Evolutionary conservation across 1,284 basidiomycete species (phyloP), one percentile per base, ranked within the genome.

Genomic region (Trametes sp.): DNA sequence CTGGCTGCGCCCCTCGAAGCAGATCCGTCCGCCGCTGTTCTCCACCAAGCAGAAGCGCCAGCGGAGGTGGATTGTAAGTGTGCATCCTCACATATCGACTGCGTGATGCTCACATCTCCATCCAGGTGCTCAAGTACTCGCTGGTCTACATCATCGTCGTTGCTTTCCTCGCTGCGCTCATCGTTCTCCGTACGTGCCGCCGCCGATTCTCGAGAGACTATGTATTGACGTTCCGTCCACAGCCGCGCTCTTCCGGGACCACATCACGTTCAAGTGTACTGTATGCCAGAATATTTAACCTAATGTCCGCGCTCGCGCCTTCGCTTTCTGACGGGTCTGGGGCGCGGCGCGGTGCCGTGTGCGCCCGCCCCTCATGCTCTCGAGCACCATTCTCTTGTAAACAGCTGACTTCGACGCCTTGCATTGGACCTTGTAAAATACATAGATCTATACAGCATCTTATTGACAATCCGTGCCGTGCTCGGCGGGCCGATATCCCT

Each of bases 1-100:
- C 80, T 95, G 93, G 93, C 81, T 95, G 59, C 90, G 92, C 55
- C 92, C 93, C 7, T 93, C 94, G 46, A 96, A 95, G 80, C 95
- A 97, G 79, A 98, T 98, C 70, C 92, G 95, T 54, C 87, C 96
- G 16, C 97, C 97, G 24, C 85, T 99, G 67, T 99, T 97, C 84
- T 96, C 94, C 19, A 94, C 91, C 57, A 95, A 95, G 78, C 94
- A 96, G 79, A 94, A 95, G 81, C 86, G 92, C 69, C 93, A 95
- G 75, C 85, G 95, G 67, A 82, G 95, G 70, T 95, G 93, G 89
- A 96, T 96, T 75, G 94, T 95, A 70, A 70, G 87, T 81, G 36
- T 16, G 21, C 33, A 14, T 36, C 33, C 14, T 38, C 49, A 23
- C 51, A 4, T 3, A 29, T 51, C 49, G 29, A 55, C 24, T 54